Evolutionary conservation across 208 protist species (phyloP).

Genomic region (Leishmania tarentolae): DNA sequence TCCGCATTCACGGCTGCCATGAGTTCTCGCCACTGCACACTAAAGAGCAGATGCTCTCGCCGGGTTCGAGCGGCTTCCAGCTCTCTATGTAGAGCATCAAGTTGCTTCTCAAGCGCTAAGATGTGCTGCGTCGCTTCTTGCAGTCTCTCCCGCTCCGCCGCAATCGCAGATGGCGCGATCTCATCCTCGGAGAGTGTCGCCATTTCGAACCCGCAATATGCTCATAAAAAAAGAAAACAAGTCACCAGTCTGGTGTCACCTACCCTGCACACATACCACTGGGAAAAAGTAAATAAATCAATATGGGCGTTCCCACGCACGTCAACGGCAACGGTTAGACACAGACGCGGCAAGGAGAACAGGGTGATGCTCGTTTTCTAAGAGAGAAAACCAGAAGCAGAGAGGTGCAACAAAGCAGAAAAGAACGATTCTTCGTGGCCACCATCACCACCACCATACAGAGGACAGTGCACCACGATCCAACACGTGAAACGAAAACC

Average conservation of each 20-base stretch:
- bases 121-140: slow-evolving; percentile 72
- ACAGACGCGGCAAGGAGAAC: background rate
- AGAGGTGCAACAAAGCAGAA: background rate
- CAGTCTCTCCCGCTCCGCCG: slow-evolving; percentile 37
- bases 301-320: background rate
- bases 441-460: background rate
- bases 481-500: background rate
- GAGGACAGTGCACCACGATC: background rate
- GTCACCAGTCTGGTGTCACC: background rate
- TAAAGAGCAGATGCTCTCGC: slow-evolving; percentile 53
- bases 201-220: background rate
- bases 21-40: slow-evolving; percentile 88
- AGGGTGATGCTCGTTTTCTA: background rate
- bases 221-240: background rate
- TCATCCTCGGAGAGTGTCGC: slow-evolving; percentile 39
- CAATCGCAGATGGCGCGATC: slow-evolving; percentile 47
- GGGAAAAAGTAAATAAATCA: background rate
- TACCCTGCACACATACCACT: background rate
- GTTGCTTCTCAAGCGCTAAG: slow-evolving; percentile 78
- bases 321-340: background rate
- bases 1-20: slow-evolving; percentile 60
- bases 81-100: slow-evolving; percentile 55
- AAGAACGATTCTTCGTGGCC: background rate
- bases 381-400: background rate
- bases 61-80: slow-evolving; percentile 64